Conservation (phyloP, 2,329 filamentous ascomycete species). For the Dothidotthia symphoricarpi region DNA sequence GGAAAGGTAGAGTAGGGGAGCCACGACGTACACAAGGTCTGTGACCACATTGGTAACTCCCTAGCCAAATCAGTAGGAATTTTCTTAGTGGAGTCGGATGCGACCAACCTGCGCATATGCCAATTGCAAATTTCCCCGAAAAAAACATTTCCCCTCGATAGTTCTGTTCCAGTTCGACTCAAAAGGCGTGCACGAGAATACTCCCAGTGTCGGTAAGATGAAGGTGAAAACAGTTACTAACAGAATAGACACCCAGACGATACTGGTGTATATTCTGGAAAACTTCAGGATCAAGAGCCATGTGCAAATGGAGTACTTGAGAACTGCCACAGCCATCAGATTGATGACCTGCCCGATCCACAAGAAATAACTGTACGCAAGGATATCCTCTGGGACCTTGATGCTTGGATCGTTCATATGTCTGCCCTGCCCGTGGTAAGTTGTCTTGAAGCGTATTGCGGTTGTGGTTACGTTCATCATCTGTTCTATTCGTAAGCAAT, state of each 20-base stretch:
- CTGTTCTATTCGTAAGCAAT: conserved; percentile 8
- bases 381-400: conserved; percentile 14
- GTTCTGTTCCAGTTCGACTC: conserved; percentile 29
- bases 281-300: conserved; percentile 28
- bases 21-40: conserved; percentile 28
- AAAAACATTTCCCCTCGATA: conserved; percentile 23
- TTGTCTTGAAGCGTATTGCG: conserved; percentile 17
- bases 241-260: conserved; percentile 25
- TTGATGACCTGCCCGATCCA: conserved; percentile 26
- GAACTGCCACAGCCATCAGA: conserved; percentile 21
- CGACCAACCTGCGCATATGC: conserved; percentile 15
- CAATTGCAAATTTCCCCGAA: conserved; percentile 12
- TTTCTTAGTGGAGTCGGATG: neutral
- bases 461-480: conserved; percentile 16
- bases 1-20: conserved; percentile 27
- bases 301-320: conserved; percentile 31
- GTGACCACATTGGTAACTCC: conserved; percentile 28
- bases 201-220: conserved; percentile 16
- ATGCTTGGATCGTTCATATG: conserved; percentile 26
- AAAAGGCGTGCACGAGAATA: conserved; percentile 25
- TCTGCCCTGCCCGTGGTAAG: conserved; percentile 17
- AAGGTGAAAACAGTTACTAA: conserved; percentile 28
- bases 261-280: conserved; percentile 17
- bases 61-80: conserved; percentile 4
- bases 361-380: conserved; percentile 21